A percentile compares a stretch with the other conserved stretches of the same genome.
Conservation (phyloP, 2,329 filamentous ascomycete genomes). For the Paraconiothyrium brasiliense region DNA sequence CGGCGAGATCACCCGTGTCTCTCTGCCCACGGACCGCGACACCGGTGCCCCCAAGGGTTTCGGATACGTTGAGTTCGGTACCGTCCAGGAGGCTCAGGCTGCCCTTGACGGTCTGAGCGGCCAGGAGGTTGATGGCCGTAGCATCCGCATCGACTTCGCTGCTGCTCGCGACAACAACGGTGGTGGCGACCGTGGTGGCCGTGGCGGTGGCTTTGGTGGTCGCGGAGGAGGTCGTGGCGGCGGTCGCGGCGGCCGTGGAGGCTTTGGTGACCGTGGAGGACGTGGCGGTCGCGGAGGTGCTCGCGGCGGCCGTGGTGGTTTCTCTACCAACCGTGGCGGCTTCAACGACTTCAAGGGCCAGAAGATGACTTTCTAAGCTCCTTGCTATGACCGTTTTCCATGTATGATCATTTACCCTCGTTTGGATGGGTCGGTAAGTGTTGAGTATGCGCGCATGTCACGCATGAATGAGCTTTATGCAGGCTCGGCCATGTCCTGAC, state of each 20-base stretch:
- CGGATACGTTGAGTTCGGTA: conserved; percentile 86
- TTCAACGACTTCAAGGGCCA: conserved; percentile 77
- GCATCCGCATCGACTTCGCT: conserved; percentile 85
- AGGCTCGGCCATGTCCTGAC: conserved; percentile 5
- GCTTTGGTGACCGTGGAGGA: conserved; percentile 59
- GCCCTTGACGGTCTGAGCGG: conserved; percentile 78
- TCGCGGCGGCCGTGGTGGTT: conserved; percentile 53
- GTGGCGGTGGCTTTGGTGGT: conserved; percentile 62
- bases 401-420: conserved; percentile 5
- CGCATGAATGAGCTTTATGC: not conserved
- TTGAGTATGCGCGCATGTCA: conserved; percentile 8
- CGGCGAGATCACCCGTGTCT: conserved; percentile 77
- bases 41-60: conserved; percentile 89
- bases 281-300: conserved; percentile 59
- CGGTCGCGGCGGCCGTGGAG: conserved; percentile 61
- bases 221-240: conserved; percentile 63
- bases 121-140: conserved; percentile 74
- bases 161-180: conserved; percentile 70
- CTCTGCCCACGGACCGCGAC: conserved; percentile 88
- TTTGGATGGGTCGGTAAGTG: conserved; percentile 11
- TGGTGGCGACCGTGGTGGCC: conserved; percentile 61
- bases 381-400: conserved; percentile 6
- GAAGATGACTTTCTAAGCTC: conserved; percentile 74
- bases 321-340: conserved; percentile 54
- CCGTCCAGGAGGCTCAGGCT: conserved; percentile 81